Conservation (phyloP, 306 rosid genomes). For the Castanea mollissima region DNA sequence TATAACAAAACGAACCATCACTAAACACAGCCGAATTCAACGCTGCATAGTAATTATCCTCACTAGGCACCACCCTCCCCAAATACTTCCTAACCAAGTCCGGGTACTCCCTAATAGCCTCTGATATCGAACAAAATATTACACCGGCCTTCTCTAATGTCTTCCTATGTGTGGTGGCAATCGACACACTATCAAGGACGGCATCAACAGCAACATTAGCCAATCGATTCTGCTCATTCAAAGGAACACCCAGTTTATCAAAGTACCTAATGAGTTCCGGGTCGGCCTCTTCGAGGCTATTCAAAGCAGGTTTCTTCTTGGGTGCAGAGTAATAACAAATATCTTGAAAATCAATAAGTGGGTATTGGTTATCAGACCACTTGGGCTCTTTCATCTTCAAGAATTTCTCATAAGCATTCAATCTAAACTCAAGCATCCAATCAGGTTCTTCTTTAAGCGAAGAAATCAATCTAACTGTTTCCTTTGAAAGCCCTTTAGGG, state of each 20-base stretch:
- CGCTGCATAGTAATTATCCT: conserved; percentile 80
- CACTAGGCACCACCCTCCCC: conserved; percentile 79
- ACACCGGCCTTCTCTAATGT: conserved; percentile 74
- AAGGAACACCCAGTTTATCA: conserved; percentile 70
- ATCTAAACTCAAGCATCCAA: conserved; percentile 86
- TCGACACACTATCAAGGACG: conserved; percentile 82
- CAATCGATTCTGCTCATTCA: conserved; percentile 72
- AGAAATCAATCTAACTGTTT: conserved; percentile 63
- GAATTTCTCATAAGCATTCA: conserved; percentile 69
- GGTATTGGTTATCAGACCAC: conserved; percentile 80
- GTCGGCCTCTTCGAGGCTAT: conserved; percentile 75
- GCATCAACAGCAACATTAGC: conserved; percentile 91
- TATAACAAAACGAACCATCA: conserved; percentile 85
- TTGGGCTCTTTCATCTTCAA: conserved; percentile 62
- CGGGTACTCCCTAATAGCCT: conserved; percentile 80
- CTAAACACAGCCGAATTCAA: conserved; percentile 85
- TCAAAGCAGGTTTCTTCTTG: conserved; percentile 58
- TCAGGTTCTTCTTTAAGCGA: conserved; percentile 68
- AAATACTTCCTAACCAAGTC: conserved; percentile 63
- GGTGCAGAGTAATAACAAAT: conserved; percentile 84
- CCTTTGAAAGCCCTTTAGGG: conserved; percentile 75
- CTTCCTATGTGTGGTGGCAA: conserved; percentile 88
- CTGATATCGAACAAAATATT: conserved; percentile 83
- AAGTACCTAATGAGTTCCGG: conserved; percentile 77
- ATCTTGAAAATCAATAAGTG: conserved; percentile 60